Evolutionary conservation across 257 asterid species (phyloP), one percentile per base, ranked within the genome.

Genomic region (Solanum commersonii): DNA sequence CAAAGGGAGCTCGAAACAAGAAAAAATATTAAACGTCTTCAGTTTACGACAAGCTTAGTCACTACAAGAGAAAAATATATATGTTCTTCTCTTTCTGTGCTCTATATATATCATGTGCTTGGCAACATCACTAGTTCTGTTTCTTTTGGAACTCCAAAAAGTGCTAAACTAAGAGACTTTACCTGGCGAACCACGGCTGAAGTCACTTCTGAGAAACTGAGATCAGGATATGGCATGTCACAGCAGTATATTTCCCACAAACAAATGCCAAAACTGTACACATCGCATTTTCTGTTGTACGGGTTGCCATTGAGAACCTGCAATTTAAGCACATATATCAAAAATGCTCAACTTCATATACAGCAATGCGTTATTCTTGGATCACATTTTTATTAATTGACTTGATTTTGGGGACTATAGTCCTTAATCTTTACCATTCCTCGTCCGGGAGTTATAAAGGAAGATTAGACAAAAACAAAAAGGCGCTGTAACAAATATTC

Each of bases 131-230:
- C 79, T 18, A 72, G 0, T 33, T 4, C 8, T 18, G 44, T 72
- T 72, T 72, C 4, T 72, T 33, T 73, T 73, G 82, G 52, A 74
- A 37, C 33, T 77, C 60, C 35, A 77, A 13, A 31, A 77, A 38
- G 35, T 81, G 29, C 42, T 29, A 18, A 10, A 46, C 85, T 49
- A 49, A 25, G 27, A 84, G 70, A 35, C 5, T 22, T 87, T 89
- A 94, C 98, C 98, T 95, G 98, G 59, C 96, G 98, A 76, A 95
- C 98, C 8, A 95, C 98, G 3, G 98, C 98, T 70, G 98, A 94
- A 72, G 98, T 95, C 85, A 95, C 96, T 91, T 95, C 98, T 3
- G 98, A 95, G 93, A 95, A 95, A 90, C 98, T 95, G 72, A 95
- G 98, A 87, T 94, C 98, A 4, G 98, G 98, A 86, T 95, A 95